Base-by-base conservation (phyloP, 1,284 basidiomycete species). In the Mrakiaceae sp. region DNA sequence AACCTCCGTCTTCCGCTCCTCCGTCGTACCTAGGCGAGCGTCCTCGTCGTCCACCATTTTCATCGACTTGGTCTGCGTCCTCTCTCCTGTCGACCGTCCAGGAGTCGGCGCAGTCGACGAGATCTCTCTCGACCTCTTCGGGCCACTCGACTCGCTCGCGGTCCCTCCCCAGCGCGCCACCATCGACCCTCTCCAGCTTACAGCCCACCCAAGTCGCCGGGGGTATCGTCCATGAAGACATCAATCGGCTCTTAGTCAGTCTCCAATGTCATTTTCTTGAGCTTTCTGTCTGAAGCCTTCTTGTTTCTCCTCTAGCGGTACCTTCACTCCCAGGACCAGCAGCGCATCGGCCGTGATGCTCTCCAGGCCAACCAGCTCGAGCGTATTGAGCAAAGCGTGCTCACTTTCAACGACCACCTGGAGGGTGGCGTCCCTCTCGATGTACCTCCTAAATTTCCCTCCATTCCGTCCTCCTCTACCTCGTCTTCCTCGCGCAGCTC, bases 271-370 rank as follows among this genome's bases (percentile, higher is more conserved):
- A 47, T 43, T 49, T 11, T 3, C n/a, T 5, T 0, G 5, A n/a
- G 16, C 8, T 55, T 3, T 39, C 10, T 10, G 3, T 9, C 5
- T 11, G n/a, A 48, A n/a, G 5, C 3, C 44, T n/a, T 16, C 46
- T 5, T 49, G 40, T 3, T 10, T 7, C 0, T 16, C 7, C 44
- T 42, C 2, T 39, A 54, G 16, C n/a, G 57, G 3, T 64, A 59
- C 50, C 63, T 64, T 11, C 56, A 64, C 44, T 50, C 50, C 1
- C 63, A 64, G 51, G 63, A 64, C 6, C 63, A 64, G 16, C 54
- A 43, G 42, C 56, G 63, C 27, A 51, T 58, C 56, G 58, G 56
- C 14, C 56, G 63, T 5, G 63, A 58, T 50, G 56, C 63, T 3
- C 49, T 58, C 7, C 40, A 54, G 7, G 56, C 63, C 0, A 51